A percentile compares a stretch with the other conserved stretches of the same genome.
Evolutionary conservation across 495 filamentous ascomycete genomes (phyloP).

Genomic region (Penicillium daleae): DNA sequence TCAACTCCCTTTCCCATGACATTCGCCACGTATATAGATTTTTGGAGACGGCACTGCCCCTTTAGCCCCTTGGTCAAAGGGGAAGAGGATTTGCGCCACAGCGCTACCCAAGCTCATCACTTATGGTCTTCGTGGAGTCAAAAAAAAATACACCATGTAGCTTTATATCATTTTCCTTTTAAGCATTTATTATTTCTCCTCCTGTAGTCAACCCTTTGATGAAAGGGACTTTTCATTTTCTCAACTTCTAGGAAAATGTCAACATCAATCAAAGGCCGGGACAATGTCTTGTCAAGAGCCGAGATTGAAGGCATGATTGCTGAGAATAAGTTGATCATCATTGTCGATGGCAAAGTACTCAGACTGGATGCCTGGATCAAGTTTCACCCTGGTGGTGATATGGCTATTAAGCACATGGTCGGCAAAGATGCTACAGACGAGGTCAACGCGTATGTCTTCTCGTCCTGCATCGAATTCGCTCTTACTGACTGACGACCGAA

Average conservation of each 20-base stretch:
- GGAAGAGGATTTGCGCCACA: background rate
- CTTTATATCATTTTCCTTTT: background rate
- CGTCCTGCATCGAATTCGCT: background rate
- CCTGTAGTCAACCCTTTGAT: background rate
- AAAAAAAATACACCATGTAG: background rate
- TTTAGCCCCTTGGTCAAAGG: background rate
- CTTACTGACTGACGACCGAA: constrained; percentile 35
- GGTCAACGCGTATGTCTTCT: constrained; percentile 76
- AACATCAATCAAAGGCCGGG: background rate
- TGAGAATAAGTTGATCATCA: constrained; percentile 76
- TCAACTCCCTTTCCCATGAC: background rate
- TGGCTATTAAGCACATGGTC: constrained; percentile 91
- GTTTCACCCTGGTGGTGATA: constrained; percentile 92
- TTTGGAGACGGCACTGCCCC: constrained; percentile 1
- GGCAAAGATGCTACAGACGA: constrained; percentile 96
- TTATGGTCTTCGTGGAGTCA: background rate
- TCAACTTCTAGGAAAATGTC: background rate
- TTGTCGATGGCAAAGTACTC: constrained; percentile 77
- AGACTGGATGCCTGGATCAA: constrained; percentile 85
- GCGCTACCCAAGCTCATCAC: background rate
- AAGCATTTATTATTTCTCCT: background rate
- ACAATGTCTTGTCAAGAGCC: background rate
- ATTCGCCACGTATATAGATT: background rate
- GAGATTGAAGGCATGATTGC: constrained; percentile 82
- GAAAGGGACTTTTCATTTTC: background rate